These are phyloP conservation scores for Dysphania ambrosioides DNA, from an alignment of 148 eudicot species.

Conservation along the genomic window DNA sequence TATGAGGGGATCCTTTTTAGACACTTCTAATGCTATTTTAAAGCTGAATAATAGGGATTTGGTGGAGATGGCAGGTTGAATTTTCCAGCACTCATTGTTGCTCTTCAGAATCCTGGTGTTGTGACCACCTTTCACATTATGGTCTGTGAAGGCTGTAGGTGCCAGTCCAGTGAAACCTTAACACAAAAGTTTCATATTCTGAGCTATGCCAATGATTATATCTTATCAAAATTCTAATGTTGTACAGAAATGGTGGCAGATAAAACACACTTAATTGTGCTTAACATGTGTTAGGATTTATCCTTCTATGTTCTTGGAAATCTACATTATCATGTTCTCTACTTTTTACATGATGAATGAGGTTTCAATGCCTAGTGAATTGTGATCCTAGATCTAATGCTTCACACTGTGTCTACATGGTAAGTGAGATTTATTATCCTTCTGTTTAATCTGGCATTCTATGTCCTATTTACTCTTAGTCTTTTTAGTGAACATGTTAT, in stretches of 20 bases:
- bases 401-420: not conserved
- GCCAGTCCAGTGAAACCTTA: not conserved
- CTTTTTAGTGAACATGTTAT: not conserved
- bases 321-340: not conserved
- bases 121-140: not conserved
- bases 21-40: not conserved
- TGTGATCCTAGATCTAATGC: not conserved
- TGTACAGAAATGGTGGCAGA: not conserved
- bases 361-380: not conserved
- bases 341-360: not conserved
- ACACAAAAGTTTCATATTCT: not conserved
- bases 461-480: not conserved
- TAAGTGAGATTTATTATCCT: not conserved
- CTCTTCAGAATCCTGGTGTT: not conserved
- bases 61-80: not conserved
- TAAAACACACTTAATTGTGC: not conserved
- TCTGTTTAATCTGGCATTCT: not conserved
- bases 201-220: not conserved
- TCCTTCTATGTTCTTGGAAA: not conserved
- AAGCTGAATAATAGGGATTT: not conserved
- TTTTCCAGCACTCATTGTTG: not conserved
- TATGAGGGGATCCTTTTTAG: not conserved
- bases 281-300: not conserved
- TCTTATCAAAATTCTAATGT: not conserved
- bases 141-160: not conserved